Percentiles rank a stretch among this genome's conserved stretches.
Evolutionary conservation across 192 early-diverging fungal species (phyloP).

Genomic region (Endogone sp.): DNA sequence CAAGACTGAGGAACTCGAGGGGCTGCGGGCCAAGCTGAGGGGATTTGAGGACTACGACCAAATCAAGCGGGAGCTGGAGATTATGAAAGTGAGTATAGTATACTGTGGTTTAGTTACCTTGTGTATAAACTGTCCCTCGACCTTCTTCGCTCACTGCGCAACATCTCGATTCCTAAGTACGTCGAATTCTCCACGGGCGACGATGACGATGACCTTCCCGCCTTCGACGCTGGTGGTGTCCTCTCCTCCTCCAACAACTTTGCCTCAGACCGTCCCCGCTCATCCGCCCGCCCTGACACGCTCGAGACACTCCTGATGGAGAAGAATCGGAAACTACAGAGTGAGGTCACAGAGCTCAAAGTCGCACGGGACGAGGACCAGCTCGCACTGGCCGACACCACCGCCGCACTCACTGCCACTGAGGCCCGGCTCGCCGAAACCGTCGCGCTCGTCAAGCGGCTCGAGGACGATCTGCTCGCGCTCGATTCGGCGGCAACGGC

Average conservation of each 20-base stretch:
- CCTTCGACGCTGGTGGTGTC: conserved; percentile 36
- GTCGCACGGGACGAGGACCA: conserved; percentile 30
- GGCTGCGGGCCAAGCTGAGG: conserved; percentile 48
- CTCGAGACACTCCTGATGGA: conserved; percentile 78
- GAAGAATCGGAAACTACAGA: conserved; percentile 80
- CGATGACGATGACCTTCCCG: conserved; percentile 44
- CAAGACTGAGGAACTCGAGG: conserved; percentile 52
- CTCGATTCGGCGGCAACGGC: conserved; percentile 34
- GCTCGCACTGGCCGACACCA: conserved; percentile 20
- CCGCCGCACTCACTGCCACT: conserved; percentile 24
- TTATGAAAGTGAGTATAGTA: conserved; percentile 69
- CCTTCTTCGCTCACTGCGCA: conserved; percentile 22
- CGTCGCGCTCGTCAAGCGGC: conserved; percentile 42
- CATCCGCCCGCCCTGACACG: too few species aligned
- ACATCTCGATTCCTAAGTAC: conserved; percentile 47
- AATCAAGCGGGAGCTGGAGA: conserved; percentile 80
- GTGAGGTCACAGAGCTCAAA: conserved; percentile 60
- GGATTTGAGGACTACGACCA: conserved; percentile 80
- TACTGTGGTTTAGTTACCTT: too few species aligned
- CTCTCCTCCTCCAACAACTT: conserved; percentile 17
- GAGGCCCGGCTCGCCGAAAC: conserved; percentile 34
- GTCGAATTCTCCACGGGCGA: conserved; percentile 64
- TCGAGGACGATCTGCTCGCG: conserved; percentile 52
- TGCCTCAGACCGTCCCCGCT: conserved; percentile 33
- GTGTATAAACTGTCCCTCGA: neutral